These are phyloP conservation scores for Fusarium drepaniforme DNA, from an alignment of 2,329 filamentous ascomycete species.

Conservation along the genomic window DNA sequence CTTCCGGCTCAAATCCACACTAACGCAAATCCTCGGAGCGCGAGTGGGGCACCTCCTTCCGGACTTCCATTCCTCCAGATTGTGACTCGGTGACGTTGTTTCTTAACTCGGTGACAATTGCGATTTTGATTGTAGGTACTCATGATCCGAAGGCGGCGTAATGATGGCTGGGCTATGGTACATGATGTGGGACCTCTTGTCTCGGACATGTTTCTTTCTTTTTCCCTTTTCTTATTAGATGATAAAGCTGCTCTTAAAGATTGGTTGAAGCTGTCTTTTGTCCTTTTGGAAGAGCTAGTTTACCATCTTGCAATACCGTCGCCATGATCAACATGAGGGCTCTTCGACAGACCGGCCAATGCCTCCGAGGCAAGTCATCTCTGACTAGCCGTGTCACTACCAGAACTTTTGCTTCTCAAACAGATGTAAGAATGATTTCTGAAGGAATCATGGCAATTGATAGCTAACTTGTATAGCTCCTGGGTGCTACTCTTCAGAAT, in stretches of 20 bases:
- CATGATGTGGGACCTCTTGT: neutral
- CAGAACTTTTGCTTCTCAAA: conserved; percentile 39
- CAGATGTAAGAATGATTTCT: conserved; percentile 29
- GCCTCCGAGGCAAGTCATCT: conserved; percentile 40
- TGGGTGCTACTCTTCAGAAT: conserved; percentile 80
- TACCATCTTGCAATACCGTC: neutral
- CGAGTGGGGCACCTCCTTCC: conserved; percentile 13
- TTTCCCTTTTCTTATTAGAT: conserved; percentile 31
- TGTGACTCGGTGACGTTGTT: conserved; percentile 35
- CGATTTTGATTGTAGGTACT: conserved; percentile 27
- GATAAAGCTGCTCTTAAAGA: conserved; percentile 19
- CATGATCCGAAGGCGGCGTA: conserved; percentile 32
- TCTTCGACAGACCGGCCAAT: conserved; percentile 39
- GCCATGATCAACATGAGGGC: conserved; percentile 41
- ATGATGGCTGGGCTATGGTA: neutral
- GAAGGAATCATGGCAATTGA: neutral
- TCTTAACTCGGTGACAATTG: conserved; percentile 25
- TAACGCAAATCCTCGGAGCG: conserved; percentile 11
- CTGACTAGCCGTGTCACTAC: conserved; percentile 32
- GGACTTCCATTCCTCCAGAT: conserved; percentile 13
- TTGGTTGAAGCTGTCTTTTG: conserved; percentile 4
- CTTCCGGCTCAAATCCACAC: conserved; percentile 16
- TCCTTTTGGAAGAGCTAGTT: neutral
- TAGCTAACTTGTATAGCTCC: conserved; percentile 66
- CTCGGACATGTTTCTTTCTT: neutral